Percentiles rank a stretch among this genome's conserved stretches.
Evolutionary conservation across 805 yeast genomes (phyloP).

Genomic region (Candida chilensis): DNA sequence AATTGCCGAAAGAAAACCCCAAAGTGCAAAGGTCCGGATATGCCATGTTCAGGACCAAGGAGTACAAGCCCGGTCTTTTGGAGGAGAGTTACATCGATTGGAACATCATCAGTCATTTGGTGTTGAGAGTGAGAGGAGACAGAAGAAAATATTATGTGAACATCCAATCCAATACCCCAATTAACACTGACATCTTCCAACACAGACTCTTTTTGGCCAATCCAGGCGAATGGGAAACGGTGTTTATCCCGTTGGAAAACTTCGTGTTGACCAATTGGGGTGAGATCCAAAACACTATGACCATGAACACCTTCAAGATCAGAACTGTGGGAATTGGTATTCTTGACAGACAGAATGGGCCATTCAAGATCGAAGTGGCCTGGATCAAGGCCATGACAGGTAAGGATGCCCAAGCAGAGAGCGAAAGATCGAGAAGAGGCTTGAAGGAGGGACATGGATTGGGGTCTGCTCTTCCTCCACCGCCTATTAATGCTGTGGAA

Average conservation of each 20-base stretch:
- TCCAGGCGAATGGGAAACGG: conserved; percentile 80
- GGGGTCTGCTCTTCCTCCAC: no score
- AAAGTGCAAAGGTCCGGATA: conserved; percentile 58
- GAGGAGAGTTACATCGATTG: conserved; percentile 61
- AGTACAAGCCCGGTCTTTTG: conserved; percentile 42
- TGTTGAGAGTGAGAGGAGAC: conserved; percentile 65
- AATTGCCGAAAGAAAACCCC: conserved; percentile 54
- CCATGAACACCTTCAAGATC: conserved; percentile 53
- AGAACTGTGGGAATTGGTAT: conserved; percentile 74
- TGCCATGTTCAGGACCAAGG: conserved; percentile 79
- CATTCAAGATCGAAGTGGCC: conserved; percentile 59
- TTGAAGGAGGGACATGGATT: no score
- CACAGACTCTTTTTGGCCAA: conserved; percentile 65
- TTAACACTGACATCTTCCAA: conserved; percentile 73
- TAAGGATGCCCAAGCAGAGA: no score
- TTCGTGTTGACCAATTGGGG: conserved; percentile 84
- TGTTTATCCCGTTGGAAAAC: conserved; percentile 66
- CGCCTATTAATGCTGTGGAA: no score
- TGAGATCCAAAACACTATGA: conserved; percentile 37
- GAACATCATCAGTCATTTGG: conserved; percentile 51
- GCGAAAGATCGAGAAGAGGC: no score
- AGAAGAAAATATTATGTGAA: conserved; percentile 69
- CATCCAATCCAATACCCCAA: conserved; percentile 73
- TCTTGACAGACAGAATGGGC: conserved; percentile 71
- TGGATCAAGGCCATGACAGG: conserved; percentile 66